A percentile compares a stretch with the other conserved stretches of the same genome.
phyloP scores from a whole-genome alignment of 345 rosid species.

The Crucihimalaya himalaica region DNA sequence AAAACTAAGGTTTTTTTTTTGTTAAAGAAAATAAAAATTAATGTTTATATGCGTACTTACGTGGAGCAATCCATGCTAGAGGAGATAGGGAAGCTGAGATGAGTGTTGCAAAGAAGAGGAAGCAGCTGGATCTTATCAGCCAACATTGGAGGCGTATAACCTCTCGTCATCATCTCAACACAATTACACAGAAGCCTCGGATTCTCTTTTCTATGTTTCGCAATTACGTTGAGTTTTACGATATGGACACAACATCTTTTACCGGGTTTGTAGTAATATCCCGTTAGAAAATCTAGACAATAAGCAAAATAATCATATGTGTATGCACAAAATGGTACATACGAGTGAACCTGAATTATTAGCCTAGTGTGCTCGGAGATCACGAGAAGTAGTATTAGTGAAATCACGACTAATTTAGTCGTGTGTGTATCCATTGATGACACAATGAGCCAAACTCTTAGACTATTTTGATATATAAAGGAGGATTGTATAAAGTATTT shows the following conservation, averaged over 20 bases:
- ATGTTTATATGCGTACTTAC: constrained; percentile 25
- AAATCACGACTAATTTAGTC: constrained; percentile 6
- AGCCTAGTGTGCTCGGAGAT: constrained; percentile 24
- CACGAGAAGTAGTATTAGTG: constrained; percentile 27
- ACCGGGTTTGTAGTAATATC: constrained; percentile 37
- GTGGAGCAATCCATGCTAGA: constrained; percentile 54
- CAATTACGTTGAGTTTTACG: constrained; percentile 42
- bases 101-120: constrained; percentile 42
- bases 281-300: constrained; percentile 51
- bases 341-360: constrained; percentile 27
- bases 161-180: constrained; percentile 45
- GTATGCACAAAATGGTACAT: constrained; percentile 38
- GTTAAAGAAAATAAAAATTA: background rate
- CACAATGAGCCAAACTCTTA: background rate
- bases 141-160: constrained; percentile 41
- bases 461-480: constrained; percentile 1
- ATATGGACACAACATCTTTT: constrained; percentile 46
- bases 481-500: background rate
- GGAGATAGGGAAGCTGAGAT: constrained; percentile 58
- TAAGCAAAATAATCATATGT: constrained; percentile 45
- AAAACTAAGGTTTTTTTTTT: too few species aligned
- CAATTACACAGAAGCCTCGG: constrained; percentile 47
- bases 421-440: constrained; percentile 22
- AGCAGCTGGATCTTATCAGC: constrained; percentile 44
- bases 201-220: constrained; percentile 38